Conservation (phyloP, 352 stramenopile genomes). For the Phytophthora gonapodyides region DNA sequence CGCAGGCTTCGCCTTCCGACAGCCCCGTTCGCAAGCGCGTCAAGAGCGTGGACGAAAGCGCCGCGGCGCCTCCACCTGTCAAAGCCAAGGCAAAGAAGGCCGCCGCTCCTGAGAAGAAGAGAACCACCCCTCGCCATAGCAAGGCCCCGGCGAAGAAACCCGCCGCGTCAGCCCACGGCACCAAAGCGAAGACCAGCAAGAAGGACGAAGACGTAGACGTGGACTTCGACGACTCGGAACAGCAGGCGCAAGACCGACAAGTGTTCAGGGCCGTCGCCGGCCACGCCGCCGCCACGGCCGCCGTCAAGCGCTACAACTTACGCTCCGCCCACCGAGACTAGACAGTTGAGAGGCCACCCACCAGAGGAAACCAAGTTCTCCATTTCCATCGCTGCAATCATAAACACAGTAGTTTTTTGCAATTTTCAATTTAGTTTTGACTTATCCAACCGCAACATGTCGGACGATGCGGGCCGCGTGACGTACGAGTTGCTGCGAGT, state of each 20-base stretch:
- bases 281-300: conserved; percentile 61
- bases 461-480: conserved; percentile 14
- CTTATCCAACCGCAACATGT: conserved; percentile 13
- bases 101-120: conserved; percentile 28
- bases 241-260: conserved; percentile 51
- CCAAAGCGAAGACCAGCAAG: conserved; percentile 23
- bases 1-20: conserved; percentile 20
- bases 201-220: conserved; percentile 22
- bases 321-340: conserved; percentile 32
- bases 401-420: conserved; percentile 20
- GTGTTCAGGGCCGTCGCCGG: conserved; percentile 62
- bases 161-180: neutral
- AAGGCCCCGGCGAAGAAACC: conserved; percentile 18
- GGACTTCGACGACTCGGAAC: conserved; percentile 17
- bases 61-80: neutral
- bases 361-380: too few species aligned
- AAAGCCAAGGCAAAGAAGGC: conserved; percentile 24
- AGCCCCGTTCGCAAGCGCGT: conserved; percentile 36
- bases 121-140: conserved; percentile 14
- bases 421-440: conserved; percentile 15
- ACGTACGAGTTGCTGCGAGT: conserved; percentile 42
- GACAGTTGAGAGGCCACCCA: neutral
- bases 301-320: conserved; percentile 57
- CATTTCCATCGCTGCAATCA: too few species aligned
- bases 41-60: conserved; percentile 28